These are phyloP conservation scores for Saturnispora zaruensis DNA, from an alignment of 805 yeast genomes.

Conservation along the genomic window DNA sequence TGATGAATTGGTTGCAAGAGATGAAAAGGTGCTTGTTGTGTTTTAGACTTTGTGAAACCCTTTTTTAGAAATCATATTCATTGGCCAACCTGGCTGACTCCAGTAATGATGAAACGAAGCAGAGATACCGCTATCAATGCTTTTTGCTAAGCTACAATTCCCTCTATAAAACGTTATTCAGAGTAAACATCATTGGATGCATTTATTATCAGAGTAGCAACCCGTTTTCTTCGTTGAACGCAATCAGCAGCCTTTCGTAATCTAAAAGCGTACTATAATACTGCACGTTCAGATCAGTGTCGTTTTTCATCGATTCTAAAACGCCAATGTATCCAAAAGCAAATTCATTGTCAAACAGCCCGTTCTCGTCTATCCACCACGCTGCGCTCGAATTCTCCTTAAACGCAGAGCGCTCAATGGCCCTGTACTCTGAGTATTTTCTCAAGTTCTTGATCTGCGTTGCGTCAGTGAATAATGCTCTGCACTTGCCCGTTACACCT, in stretches of 20 bases:
- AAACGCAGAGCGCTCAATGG: conserved; percentile 1
- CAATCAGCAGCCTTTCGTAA: neutral
- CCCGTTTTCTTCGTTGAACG: conserved; percentile 7
- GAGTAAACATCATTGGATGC: too few relatives aligned
- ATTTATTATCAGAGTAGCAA: neutral
- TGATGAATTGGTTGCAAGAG: conserved; percentile 14
- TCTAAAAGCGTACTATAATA: conserved; percentile 2
- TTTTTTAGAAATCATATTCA: neutral
- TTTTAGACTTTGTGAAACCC: conserved; percentile 11
- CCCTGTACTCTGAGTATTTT: neutral
- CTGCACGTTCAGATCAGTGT: neutral
- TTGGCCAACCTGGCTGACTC: too few relatives aligned
- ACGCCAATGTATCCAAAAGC: conserved; percentile 6
- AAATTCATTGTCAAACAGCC: neutral
- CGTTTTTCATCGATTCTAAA: neutral
- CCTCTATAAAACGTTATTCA: too few relatives aligned
- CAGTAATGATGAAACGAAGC: too few relatives aligned
- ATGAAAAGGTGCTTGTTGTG: conserved; percentile 22
- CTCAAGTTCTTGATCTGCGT: conserved; percentile 2
- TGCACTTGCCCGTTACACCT: neutral
- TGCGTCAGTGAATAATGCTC: neutral
- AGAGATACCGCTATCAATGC: neutral
- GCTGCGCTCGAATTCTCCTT: neutral
- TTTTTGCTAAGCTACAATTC: neutral
- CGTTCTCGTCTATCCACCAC: neutral